These are phyloP conservation scores for Citrullus mucosospermus DNA, from an alignment of 306 rosid genomes.

Conservation along the genomic window DNA sequence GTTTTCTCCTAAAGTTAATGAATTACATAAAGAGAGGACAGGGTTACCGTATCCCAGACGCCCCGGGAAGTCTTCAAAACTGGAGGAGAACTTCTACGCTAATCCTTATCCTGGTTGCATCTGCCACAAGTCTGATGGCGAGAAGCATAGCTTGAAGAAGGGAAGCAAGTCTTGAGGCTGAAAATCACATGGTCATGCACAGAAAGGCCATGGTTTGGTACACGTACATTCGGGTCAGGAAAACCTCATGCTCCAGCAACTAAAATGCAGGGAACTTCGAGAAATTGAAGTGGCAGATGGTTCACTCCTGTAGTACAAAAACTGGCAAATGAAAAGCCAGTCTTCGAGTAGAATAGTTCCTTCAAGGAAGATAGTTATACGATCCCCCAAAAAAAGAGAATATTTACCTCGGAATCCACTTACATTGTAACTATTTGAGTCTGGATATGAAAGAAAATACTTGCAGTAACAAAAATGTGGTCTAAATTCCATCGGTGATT, in stretches of 20 bases:
- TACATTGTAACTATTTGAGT: not conserved
- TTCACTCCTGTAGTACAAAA: not conserved
- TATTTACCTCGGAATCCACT: not conserved
- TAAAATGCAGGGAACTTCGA: not conserved
- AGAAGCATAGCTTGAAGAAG: slow-evolving; percentile 18
- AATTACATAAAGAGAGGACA: slow-evolving; percentile 46
- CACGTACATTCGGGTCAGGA: not conserved
- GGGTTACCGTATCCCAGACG: slow-evolving; percentile 71
- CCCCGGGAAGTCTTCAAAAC: slow-evolving; percentile 62
- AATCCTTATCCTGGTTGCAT: slow-evolving; percentile 92
- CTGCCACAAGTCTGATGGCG: slow-evolving; percentile 46
- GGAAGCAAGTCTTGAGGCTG: slow-evolving; percentile 17
- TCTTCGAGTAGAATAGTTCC: not conserved
- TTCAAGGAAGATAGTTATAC: not conserved
- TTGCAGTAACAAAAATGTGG: not conserved
- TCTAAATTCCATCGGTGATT: not conserved
- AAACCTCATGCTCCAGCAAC: not conserved
- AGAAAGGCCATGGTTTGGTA: not conserved
- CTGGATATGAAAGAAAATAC: not conserved
- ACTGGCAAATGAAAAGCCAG: not conserved
- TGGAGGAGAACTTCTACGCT: slow-evolving; percentile 87
- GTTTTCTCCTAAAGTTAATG: slow-evolving; percentile 41
- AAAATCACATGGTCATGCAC: slow-evolving; percentile 11
- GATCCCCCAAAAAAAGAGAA: not conserved
- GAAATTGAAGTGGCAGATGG: slow-evolving; percentile 1